Evolutionary conservation across 495 filamentous ascomycete genomes (phyloP).

Genomic region (Cercophora sp.): DNA sequence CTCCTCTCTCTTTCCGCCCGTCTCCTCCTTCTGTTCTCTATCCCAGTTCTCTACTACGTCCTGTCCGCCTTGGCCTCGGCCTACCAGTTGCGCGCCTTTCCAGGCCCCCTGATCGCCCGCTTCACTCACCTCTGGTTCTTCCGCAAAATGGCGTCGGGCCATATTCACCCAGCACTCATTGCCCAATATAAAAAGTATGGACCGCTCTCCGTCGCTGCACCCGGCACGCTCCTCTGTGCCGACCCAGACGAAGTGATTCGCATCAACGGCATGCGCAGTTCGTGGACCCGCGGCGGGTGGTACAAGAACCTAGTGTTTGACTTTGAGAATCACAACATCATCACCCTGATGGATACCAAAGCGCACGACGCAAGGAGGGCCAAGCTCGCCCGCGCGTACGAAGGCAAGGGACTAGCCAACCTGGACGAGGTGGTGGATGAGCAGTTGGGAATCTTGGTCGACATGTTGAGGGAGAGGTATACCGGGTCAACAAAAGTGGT

Average conservation of each 20-base stretch:
- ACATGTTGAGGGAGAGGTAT: background rate
- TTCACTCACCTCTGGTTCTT: too few species aligned
- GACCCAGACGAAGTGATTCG: slow-evolving; percentile 26
- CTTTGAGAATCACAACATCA: slow-evolving; percentile 14
- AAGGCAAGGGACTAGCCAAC: slow-evolving; percentile 32
- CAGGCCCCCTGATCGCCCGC: too few species aligned
- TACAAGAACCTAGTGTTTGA: slow-evolving; percentile 4
- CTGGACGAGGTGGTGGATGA: slow-evolving; percentile 3
- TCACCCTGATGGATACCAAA: slow-evolving; percentile 28
- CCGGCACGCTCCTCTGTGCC: slow-evolving; percentile 26
- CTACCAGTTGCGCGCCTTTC: too few species aligned
- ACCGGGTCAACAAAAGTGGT: slow-evolving; percentile 16
- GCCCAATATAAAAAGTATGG: slow-evolving; percentile 38
- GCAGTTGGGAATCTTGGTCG: background rate
- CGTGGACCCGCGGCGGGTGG: slow-evolving; percentile 8
- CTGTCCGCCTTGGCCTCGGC: too few species aligned
- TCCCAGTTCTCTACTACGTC: too few species aligned
- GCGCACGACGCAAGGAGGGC: slow-evolving; percentile 22
- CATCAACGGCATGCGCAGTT: slow-evolving; percentile 23
- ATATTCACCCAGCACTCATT: slow-evolving; percentile 12
- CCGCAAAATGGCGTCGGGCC: too few species aligned
- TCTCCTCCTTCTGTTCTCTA: too few species aligned
- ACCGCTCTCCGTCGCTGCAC: slow-evolving; percentile 39
- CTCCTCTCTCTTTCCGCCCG: too few species aligned
- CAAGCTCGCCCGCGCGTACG: slow-evolving; percentile 31